Percentiles rank a stretch among this genome's conserved stretches.
Conservation (phyloP, 371 early-diverging fungal species). For the Neoconidiobolus thromboides region DNA sequence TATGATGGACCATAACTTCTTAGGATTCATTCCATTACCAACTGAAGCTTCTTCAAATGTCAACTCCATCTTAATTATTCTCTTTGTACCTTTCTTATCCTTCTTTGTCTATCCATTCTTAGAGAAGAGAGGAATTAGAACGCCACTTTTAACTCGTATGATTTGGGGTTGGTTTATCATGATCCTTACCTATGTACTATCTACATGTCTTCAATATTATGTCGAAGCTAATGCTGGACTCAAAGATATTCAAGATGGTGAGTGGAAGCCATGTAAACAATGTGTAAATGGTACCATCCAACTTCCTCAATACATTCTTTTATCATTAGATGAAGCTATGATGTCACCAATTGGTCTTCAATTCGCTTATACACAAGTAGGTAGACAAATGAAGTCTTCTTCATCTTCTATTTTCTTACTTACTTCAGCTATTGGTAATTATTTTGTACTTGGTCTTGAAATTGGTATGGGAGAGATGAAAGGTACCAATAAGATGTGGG, state of each 20-base stretch:
- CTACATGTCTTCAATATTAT: not conserved
- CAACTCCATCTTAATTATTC: not conserved
- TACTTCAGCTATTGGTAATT: slow-evolving; percentile 11
- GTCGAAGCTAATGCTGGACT: not conserved
- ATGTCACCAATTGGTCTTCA: slow-evolving; percentile 34
- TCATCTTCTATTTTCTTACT: slow-evolving; percentile 20
- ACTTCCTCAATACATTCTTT: slow-evolving; percentile 29
- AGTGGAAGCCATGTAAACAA: slow-evolving; percentile 7
- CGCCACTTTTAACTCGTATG: not conserved
- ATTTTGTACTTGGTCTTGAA: not conserved
- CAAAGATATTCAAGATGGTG: not conserved
- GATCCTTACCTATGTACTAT: not conserved
- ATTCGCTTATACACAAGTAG: slow-evolving; percentile 12
- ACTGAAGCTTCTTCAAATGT: not conserved
- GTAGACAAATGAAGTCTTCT: slow-evolving; percentile 8
- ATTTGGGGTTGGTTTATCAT: not conserved
- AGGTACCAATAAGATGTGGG: not conserved
- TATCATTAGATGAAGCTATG: slow-evolving; percentile 33
- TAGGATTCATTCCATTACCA: slow-evolving; percentile 8
- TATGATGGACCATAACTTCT: slow-evolving; percentile 15
- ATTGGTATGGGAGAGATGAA: not conserved
- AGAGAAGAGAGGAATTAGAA: not conserved
- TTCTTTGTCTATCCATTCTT: slow-evolving; percentile 6
- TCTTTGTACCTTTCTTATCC: not conserved
- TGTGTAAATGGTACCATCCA: slow-evolving; percentile 17